A percentile compares a stretch with the other conserved stretches of the same genome.
phyloP scores from a whole-genome alignment of 73 alveolate species.

The Paramecium primaurelia region DNA sequence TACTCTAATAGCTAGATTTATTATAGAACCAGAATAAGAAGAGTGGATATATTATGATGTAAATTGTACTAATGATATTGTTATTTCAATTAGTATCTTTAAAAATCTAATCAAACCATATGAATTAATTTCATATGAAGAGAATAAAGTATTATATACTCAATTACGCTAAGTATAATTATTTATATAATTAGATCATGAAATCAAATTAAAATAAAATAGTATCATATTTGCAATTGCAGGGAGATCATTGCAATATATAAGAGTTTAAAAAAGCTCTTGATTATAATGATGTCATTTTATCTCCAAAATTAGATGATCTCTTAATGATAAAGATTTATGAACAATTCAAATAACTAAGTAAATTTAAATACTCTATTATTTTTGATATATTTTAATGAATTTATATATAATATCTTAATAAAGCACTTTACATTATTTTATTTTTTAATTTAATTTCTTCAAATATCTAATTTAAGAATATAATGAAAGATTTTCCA shows the following conservation, averaged over 20 bases:
- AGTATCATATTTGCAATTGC: not conserved
- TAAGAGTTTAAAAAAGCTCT: not conserved
- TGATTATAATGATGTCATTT: not conserved
- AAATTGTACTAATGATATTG: not conserved
- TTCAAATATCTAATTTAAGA: too few relatives aligned
- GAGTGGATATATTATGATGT: slow-evolving; percentile 10
- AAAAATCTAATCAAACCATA: not conserved
- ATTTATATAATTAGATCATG: not conserved
- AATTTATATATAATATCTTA: too few relatives aligned
- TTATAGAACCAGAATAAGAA: slow-evolving; percentile 18
- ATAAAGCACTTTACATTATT: too few relatives aligned
- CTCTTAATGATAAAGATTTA: not conserved
- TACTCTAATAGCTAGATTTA: not conserved
- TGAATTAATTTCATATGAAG: not conserved
- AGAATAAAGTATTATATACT: not conserved
- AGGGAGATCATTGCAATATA: not conserved
- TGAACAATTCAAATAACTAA: not conserved
- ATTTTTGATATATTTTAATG: not conserved
- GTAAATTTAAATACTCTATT: not conserved
- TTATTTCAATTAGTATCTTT: not conserved
- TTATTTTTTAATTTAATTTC: too few relatives aligned
- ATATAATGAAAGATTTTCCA: too few relatives aligned
- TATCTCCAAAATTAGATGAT: not conserved
- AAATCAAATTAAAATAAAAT: not conserved
- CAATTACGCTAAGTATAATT: not conserved